A percentile compares a stretch with the other conserved stretches of the same genome.
These are phyloP conservation scores for Geotrichum europaeum DNA, from an alignment of 1,139 yeast species.

Conservation along the genomic window DNA sequence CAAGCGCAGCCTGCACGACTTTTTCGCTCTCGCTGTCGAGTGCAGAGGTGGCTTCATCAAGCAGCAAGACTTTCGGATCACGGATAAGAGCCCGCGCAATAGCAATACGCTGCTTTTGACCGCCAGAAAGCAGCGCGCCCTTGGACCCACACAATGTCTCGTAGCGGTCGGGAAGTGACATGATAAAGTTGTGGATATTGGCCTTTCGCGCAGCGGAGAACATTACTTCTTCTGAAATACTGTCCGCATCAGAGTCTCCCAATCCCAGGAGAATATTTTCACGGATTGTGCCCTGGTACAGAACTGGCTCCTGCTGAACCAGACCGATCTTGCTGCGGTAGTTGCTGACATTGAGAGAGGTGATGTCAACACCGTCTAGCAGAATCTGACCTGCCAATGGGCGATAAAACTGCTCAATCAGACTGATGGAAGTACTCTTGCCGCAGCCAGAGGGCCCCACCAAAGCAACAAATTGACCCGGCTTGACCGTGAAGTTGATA, in stretches of 20 bases:
- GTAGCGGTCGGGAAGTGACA: slow-evolving; percentile 73
- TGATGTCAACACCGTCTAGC: slow-evolving; percentile 66
- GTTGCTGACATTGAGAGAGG: slow-evolving; percentile 62
- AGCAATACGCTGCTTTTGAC: slow-evolving; percentile 77
- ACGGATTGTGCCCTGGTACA: slow-evolving; percentile 80
- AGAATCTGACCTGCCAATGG: slow-evolving; percentile 60
- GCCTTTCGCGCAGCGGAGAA: slow-evolving; percentile 69
- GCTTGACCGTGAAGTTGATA: slow-evolving; percentile 56
- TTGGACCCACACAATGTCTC: slow-evolving; percentile 80
- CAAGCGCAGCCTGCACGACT: slow-evolving; percentile 60
- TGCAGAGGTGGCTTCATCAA: slow-evolving; percentile 81
- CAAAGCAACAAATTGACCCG: slow-evolving; percentile 84
- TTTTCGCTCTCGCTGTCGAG: slow-evolving; percentile 77
- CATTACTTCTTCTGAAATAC: slow-evolving; percentile 56
- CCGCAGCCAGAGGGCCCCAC: slow-evolving; percentile 98
- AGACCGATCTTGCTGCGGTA: slow-evolving; percentile 71
- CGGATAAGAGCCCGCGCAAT: slow-evolving; percentile 72
- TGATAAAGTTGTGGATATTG: slow-evolving; percentile 72
- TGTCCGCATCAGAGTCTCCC: slow-evolving; percentile 34
- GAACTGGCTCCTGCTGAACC: slow-evolving; percentile 76
- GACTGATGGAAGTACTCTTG: slow-evolving; percentile 83
- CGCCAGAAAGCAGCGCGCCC: slow-evolving; percentile 76
- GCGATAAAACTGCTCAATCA: slow-evolving; percentile 72
- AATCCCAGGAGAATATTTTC: slow-evolving; percentile 54
- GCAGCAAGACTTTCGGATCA: slow-evolving; percentile 56